Base-by-base conservation (phyloP, 768 basidiomycete genomes). In the Glaciozyma antarctica region DNA sequence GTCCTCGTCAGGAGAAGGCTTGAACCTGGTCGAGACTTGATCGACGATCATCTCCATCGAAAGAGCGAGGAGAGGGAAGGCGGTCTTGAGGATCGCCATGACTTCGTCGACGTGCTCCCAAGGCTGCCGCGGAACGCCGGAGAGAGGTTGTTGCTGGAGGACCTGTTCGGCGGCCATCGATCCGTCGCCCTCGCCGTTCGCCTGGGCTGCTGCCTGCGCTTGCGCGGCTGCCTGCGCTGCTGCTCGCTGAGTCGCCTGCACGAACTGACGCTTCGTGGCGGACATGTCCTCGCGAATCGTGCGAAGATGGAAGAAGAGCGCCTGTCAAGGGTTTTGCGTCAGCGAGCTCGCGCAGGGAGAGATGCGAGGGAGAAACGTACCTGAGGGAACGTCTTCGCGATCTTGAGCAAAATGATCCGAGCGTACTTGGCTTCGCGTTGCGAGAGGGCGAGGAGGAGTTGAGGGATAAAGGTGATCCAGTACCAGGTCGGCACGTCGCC, bases 21-120 rank as follows among this genome's bases (percentile, higher is more conserved):
- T 94, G 79, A 97, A 94, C 59, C 91, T 84, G 64, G 85, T 83
- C 26, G 85, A 81, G 69, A 99, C 88, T 77, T 97, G 92, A 70
- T 99, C 95, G 6, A 93, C 88, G 82, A 97, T 88, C 21, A 90
- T 93, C 78, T 99, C 95, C 81, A 99, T 81, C 63, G 91, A 95
- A 26, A 98, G 80, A 38, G 94, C 89, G 44, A 99, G 82, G 10
- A 99, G 81, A 0, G 95, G 95, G 81, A 93, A 95, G 0, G 90
- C 86, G 0, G 94, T 95, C 79, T 99, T 98, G 72, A 98, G 81
- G 45, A 90, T 85, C 74, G 92, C 87, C 49, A 92, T 84, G 63
- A 98, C 84, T 74, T 98, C 95, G 26, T 99, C 95, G 10, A 95
- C 85, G 72, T 88, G 82, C 61, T 98, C 94, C 82, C 85, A 89